Conservation (phyloP, 345 rosid genomes). For the Draba incana region DNA sequence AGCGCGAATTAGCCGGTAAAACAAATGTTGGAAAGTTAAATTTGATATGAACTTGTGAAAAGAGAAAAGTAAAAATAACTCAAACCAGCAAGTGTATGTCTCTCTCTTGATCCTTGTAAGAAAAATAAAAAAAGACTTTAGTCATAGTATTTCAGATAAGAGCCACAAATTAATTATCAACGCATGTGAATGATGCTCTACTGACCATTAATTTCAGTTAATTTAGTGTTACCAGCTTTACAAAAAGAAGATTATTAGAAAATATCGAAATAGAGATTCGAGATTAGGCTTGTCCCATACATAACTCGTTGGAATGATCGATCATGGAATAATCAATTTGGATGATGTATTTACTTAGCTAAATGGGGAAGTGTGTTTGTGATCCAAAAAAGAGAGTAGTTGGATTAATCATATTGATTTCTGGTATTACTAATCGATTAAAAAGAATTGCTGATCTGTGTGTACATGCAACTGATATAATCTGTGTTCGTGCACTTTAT, state of each 20-base stretch:
- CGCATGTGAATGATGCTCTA: conserved; percentile 6
- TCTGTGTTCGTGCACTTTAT: background rate
- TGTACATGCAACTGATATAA: too few species aligned
- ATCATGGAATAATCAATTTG: too few species aligned
- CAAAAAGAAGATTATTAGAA: background rate
- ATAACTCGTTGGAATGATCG: background rate
- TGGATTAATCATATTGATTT: background rate
- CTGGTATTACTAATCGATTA: background rate
- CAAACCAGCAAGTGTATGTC: background rate
- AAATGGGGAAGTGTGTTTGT: too few species aligned
- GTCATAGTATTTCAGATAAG: background rate
- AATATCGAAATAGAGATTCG: conserved; percentile 1
- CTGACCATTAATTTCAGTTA: conserved; percentile 9
- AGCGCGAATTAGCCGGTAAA: background rate
- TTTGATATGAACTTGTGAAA: background rate
- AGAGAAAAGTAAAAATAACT: background rate
- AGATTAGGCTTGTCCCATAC: conserved; percentile 12
- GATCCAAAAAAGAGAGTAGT: too few species aligned
- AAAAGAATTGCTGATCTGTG: conserved; percentile 2
- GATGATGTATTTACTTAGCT: too few species aligned
- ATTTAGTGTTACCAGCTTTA: conserved; percentile 3
- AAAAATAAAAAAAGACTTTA: too few species aligned
- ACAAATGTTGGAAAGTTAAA: background rate
- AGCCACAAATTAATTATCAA: background rate
- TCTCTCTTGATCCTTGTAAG: background rate